Conservation (phyloP, 2,329 filamentous ascomycete species). For the Cercospora sp. region DNA sequence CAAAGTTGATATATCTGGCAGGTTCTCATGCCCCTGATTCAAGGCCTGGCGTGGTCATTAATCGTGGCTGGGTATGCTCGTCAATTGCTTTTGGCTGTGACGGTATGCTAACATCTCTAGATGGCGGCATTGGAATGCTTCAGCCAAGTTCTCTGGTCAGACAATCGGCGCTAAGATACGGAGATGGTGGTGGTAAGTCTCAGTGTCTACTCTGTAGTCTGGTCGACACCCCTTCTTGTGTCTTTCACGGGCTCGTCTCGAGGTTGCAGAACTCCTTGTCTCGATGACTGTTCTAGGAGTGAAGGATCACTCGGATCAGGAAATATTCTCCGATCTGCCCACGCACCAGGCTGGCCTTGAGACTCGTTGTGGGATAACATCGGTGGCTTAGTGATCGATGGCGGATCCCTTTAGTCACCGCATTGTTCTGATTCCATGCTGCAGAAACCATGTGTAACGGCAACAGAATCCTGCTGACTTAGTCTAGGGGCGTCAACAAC, state of each 20-base stretch:
- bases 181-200: conserved; percentile 67
- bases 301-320: not conserved
- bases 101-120: conserved; percentile 39
- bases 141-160: conserved; percentile 72
- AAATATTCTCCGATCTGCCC: not conserved
- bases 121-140: conserved; percentile 87
- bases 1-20: conserved; percentile 40
- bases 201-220: not conserved
- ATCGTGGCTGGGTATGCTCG: conserved; percentile 59
- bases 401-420: not conserved
- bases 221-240: not conserved
- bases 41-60: conserved; percentile 87
- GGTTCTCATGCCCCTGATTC: conserved; percentile 81
- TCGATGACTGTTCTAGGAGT: not conserved
- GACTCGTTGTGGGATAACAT: not conserved
- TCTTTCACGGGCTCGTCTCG: not conserved
- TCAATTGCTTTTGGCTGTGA: not conserved
- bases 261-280: not conserved
- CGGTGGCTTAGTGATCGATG: not conserved
- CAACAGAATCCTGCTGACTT: conserved; percentile 2
- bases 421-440: not conserved
- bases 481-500: conserved; percentile 70
- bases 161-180: conserved; percentile 74
- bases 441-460: not conserved
- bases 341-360: not conserved